Base-by-base conservation (phyloP, 2,329 filamentous ascomycete species). In the Lizonia empirigonia region DNA sequence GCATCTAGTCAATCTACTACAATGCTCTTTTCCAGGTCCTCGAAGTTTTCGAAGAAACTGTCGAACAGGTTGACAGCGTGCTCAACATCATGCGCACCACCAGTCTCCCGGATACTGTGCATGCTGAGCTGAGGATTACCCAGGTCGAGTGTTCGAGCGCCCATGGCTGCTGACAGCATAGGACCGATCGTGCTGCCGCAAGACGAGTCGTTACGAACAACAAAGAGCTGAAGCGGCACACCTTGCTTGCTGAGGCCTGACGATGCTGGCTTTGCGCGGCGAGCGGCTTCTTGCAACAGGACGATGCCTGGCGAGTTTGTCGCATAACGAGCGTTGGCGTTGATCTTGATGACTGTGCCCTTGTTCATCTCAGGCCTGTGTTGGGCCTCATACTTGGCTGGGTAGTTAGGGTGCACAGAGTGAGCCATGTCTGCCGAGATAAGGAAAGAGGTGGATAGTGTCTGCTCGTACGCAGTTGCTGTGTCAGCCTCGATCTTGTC, bases 371-470 rank as follows among this genome's bases (percentile, higher is more conserved):
- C 87, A 5, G 94, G 94, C 60, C 90, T 85, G 77, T 99, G 94
- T 64, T 90, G 89, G 27, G 85, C 76, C 77, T 99, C 94, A 76
- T 97, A 96, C 76, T 97, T 97, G 63, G 78, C 85, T 4, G 86
- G 82, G 73, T 97, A 99, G 78, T 99, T 99, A 50, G 94, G 94
- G 74, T 99, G 91, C 12, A 99, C 87, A 5, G 89, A 89, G 78
- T 99, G 94, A 1, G 94, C 92, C 94, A 99, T 97, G 72, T 99
- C 94, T 44, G 94, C 94, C 5, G 91, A 96, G 57, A 99, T 82
- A 52, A 99, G 85, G 82, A 99, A 97, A 1, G 91, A 97, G 22
- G 88, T 89, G 5, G 91, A 84, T 44, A 96, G 82, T 1, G 90
- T 94, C 79, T 97, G 93, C 77, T 99, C 94, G 71, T 91, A 97